Percentiles rank a stretch among this genome's conserved stretches.
Conservation (phyloP, 805 yeast genomes). For the Yarrowia yakushimensis region DNA sequence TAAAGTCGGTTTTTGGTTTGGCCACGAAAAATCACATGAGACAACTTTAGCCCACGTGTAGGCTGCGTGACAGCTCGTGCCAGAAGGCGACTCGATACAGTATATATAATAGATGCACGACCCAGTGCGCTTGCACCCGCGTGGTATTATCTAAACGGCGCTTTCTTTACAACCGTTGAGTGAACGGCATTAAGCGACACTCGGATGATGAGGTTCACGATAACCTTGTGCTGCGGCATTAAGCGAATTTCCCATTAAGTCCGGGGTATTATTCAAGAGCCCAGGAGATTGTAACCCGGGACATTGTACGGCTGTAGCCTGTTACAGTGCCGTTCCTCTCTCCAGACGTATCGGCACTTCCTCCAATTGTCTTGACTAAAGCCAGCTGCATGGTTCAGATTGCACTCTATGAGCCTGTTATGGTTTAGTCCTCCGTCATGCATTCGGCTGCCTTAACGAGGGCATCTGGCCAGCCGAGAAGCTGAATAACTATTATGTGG, state of each 20-base stretch:
- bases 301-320: not conserved
- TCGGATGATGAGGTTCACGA: not conserved
- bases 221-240: slow-evolving; percentile 19
- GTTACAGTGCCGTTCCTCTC: not conserved
- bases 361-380: not conserved
- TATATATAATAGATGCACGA: not conserved
- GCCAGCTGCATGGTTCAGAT: not conserved
- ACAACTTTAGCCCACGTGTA: slow-evolving; percentile 15
- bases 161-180: not conserved
- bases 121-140: not conserved
- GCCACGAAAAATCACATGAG: not conserved
- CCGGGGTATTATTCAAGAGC: not conserved
- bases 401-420: not conserved
- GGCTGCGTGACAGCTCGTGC: not conserved
- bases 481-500: not conserved
- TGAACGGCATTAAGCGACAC: not conserved
- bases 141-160: no score
- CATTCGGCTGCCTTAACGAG: slow-evolving; percentile 14
- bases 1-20: slow-evolving; percentile 8
- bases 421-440: slow-evolving; percentile 9
- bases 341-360: not conserved
- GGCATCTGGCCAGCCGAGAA: not conserved
- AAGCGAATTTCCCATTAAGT: not conserved
- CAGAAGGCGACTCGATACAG: not conserved
- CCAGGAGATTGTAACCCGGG: not conserved